phyloP scores from a whole-genome alignment of 2,329 filamentous ascomycete species.

The Fusarium tuaranense region DNA sequence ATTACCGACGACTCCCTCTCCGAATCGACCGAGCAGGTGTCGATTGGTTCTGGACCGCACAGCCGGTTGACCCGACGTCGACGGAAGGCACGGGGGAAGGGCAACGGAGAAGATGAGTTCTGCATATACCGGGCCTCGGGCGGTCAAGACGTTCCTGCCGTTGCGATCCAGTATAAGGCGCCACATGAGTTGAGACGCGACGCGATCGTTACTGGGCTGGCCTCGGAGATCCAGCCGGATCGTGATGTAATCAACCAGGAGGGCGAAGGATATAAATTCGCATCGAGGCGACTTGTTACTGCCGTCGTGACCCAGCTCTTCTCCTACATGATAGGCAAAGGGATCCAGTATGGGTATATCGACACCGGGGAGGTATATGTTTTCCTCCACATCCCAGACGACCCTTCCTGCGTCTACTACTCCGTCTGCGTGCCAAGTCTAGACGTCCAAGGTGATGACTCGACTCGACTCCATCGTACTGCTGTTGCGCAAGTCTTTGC shows the following conservation, averaged over 20 bases:
- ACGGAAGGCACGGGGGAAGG: conserved; percentile 43
- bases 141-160: background rate
- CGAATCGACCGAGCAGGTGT: conserved; percentile 34
- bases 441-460: background rate
- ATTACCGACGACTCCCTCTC: conserved; percentile 37
- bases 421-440: background rate
- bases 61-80: background rate
- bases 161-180: background rate
- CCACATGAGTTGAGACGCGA: background rate
- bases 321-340: background rate
- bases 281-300: conserved; percentile 23
- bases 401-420: background rate
- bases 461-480: background rate
- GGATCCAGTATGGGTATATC: background rate
- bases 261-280: conserved; percentile 45
- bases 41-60: background rate
- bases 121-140: background rate
- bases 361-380: background rate
- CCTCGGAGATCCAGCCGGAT: conserved; percentile 5
- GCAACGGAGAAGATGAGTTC: conserved; percentile 33
- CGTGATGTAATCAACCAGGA: conserved; percentile 49
- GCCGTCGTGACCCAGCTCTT: background rate
- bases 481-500: background rate
- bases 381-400: background rate
- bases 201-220: background rate